Evolutionary conservation across 129 eudicot genomes (phyloP).

Genomic region (Helianthus tuberosus): DNA sequence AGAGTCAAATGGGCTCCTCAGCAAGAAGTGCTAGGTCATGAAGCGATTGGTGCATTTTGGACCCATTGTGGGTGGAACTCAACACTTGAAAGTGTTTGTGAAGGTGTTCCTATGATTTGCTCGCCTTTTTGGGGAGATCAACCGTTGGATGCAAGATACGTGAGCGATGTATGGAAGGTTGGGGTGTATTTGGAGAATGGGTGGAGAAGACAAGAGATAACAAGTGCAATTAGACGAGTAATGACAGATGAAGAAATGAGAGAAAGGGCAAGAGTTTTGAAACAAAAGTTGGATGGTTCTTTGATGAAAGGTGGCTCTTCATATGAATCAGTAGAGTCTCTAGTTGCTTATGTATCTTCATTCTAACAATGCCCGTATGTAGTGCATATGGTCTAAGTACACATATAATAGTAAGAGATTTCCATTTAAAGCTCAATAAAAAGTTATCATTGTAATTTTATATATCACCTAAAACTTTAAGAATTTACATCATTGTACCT

Average conservation of each 20-base stretch:
- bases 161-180: slow-evolving; percentile 34
- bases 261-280: slow-evolving; percentile 26
- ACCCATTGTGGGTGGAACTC: slow-evolving; percentile 81
- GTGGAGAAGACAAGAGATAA: slow-evolving; percentile 33
- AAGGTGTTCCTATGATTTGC: slow-evolving; percentile 55
- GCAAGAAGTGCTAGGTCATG: slow-evolving; percentile 54
- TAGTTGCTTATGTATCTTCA: slow-evolving; percentile 34
- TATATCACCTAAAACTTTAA: too few relatives aligned
- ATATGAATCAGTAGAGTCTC: slow-evolving; percentile 35
- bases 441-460: too few relatives aligned
- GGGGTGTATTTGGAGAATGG: slow-evolving; percentile 47
- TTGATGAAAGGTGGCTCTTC: slow-evolving; percentile 40
- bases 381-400: too few relatives aligned
- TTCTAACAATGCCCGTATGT: neutral
- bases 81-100: slow-evolving; percentile 61
- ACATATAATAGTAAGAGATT: too few relatives aligned
- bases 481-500: too few relatives aligned
- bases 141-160: slow-evolving; percentile 38
- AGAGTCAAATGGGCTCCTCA: slow-evolving; percentile 73
- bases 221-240: slow-evolving; percentile 34
- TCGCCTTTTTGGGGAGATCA: slow-evolving; percentile 48
- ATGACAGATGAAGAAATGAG: slow-evolving; percentile 39
- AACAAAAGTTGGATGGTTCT: slow-evolving; percentile 36
- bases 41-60: slow-evolving; percentile 47
- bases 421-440: too few relatives aligned